Evolutionary conservation across 176 grass and related monocot species (phyloP), one percentile per base, ranked within the genome.

Genomic region (Leersia perrieri): DNA sequence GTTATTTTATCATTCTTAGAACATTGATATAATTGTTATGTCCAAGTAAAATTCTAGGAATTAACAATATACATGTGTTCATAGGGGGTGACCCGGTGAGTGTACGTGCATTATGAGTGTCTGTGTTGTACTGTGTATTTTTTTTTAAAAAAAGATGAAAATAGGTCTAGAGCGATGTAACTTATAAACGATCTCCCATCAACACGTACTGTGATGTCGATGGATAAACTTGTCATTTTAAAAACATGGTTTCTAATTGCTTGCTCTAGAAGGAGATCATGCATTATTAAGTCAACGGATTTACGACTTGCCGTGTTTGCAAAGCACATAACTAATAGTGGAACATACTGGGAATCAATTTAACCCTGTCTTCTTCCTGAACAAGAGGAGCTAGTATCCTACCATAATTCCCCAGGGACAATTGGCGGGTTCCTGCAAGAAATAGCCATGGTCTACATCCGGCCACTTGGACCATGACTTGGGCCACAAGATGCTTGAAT

Each of bases 391-490:
- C 49, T 68, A 41, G 60, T 33, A 51, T 26, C 16, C 62, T 27
- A 70, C 10, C 32, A 29, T n/a, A n/a, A n/a, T 25, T 36, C 7
- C 26, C 40, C 45, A 16, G 41, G 82, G 72, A 81, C 77, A 85
- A 39, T 49, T 73, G 18, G 8, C 66, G 73, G 40, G 67, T 78
- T 49, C 31, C 7, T 31, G 16, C 14, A 41, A 67, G 36, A 86
- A 88, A 85, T 74, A 84, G 29, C 29, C 33, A 36, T 25, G 9
- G 22, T 38, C 11, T 71, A 51, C 63, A 57, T 66, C 30, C 66
- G 77, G 44, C 76, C 87, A 81, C 69, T 70, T 72, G 75, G 65
- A 61, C 66, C n/a, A 35, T 60, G 75, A 62, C 45, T 78, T 82
- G 66, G 66, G 29, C 16, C 78, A 49, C 88, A 82, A 82, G 83